Evolutionary conservation across 2,329 filamentous ascomycete genomes (phyloP).

Genomic region (Scedosporium apiospermum): DNA sequence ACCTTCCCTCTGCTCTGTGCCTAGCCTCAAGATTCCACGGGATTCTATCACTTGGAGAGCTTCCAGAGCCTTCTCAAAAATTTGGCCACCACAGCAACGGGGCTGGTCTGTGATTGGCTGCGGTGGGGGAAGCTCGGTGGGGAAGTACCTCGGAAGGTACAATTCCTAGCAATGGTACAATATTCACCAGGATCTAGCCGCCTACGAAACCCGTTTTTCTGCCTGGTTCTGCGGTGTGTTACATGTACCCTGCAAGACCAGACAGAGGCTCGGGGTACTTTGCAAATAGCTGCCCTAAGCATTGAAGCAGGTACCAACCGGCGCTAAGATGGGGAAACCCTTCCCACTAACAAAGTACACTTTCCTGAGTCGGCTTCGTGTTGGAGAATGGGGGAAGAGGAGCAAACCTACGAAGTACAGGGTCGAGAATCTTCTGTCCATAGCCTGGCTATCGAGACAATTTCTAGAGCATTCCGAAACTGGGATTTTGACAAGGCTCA

Average conservation of each 20-base stretch:
- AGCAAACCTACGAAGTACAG: background rate
- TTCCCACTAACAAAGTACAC: background rate
- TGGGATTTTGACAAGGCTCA: background rate
- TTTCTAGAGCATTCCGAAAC: background rate
- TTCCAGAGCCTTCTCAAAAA: conserved; percentile 8
- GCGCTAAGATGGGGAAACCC: too few species aligned
- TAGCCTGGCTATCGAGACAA: background rate
- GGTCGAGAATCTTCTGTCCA: background rate
- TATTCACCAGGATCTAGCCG: too few species aligned
- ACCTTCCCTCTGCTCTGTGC: background rate
- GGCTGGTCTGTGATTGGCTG: conserved; percentile 7
- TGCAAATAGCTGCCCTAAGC: too few species aligned
- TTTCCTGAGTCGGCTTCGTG: too few species aligned
- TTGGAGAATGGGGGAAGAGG: background rate
- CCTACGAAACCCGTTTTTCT: too few species aligned
- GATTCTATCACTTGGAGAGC: conserved; percentile 11
- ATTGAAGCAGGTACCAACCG: too few species aligned
- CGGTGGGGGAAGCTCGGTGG: background rate
- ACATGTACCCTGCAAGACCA: too few species aligned
- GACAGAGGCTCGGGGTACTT: too few species aligned
- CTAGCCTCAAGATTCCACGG: conserved; percentile 11
- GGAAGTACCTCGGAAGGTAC: background rate
- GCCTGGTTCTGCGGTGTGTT: too few species aligned
- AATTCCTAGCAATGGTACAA: too few species aligned
- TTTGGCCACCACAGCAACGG: conserved; percentile 7